These are phyloP conservation scores for Piper betle DNA, from an alignment of 164 flowering plant genomes.

Conservation along the genomic window DNA sequence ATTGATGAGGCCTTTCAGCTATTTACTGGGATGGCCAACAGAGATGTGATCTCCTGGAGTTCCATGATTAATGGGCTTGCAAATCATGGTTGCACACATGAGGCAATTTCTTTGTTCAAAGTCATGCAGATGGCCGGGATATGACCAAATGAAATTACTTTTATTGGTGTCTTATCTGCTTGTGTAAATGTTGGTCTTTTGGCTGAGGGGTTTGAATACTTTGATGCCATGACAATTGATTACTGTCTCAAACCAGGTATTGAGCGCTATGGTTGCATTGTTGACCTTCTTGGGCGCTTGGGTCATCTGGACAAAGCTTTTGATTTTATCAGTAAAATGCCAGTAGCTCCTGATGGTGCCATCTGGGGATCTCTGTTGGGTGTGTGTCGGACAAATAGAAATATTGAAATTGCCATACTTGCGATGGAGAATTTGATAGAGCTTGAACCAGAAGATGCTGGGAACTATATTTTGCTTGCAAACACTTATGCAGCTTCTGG, in stretches of 20 bases:
- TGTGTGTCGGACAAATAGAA: conserved; percentile 6
- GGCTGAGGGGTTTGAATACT: too few species aligned
- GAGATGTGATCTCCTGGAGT: conserved; percentile 12
- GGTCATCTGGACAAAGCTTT: too few species aligned
- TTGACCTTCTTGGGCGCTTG: too few species aligned
- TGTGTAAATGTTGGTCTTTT: conserved; percentile 2
- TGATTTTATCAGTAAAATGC: too few species aligned
- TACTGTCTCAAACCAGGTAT: too few species aligned
- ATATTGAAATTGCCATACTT: conserved; percentile 7
- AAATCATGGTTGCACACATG: neutral
- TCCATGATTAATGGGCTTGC: conserved; percentile 8
- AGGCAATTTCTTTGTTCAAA: conserved; percentile 6
- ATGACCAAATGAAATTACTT: conserved; percentile 12
- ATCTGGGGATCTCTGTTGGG: conserved; percentile 12
- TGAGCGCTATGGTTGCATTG: too few species aligned
- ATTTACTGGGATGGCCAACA: conserved; percentile 6
- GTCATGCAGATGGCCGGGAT: conserved; percentile 6
- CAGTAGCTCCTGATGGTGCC: neutral
- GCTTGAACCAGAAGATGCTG: conserved; percentile 12
- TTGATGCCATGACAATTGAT: too few species aligned
- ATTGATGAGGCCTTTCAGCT: conserved; percentile 1
- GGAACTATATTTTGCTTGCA: conserved; percentile 12
- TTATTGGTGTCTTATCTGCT: conserved; percentile 14
- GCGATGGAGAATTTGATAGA: conserved; percentile 14
- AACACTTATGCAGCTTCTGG: conserved; percentile 12